These are phyloP conservation scores for Jamesozyma rosinii DNA, from an alignment of 805 yeast genomes.

Conservation along the genomic window DNA sequence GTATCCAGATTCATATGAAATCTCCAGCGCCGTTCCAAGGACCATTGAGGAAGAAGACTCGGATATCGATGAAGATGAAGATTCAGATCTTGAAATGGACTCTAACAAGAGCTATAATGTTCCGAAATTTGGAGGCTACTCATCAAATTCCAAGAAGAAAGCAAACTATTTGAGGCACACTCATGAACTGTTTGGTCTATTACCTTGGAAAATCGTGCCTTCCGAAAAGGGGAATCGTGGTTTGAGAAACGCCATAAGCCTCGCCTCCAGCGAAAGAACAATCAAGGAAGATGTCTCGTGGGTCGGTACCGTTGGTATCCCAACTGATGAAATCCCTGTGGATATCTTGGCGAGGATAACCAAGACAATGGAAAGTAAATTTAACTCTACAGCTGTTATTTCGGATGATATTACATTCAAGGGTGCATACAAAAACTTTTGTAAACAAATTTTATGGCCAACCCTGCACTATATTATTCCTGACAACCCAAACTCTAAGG, in stretches of 20 bases:
- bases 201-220: constrained; percentile 69
- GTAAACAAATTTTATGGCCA: constrained; percentile 95
- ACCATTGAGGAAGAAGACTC: constrained; percentile 8
- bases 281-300: constrained; percentile 42
- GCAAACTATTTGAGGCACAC: constrained; percentile 31
- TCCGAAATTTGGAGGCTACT: constrained; percentile 62
- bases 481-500: constrained; percentile 86
- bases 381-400: constrained; percentile 54
- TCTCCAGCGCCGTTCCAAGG: background rate
- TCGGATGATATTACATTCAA: constrained; percentile 73
- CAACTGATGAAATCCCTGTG: constrained; percentile 70
- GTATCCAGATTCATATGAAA: background rate
- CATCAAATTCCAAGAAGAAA: constrained; percentile 47
- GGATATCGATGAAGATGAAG: constrained; percentile 1
- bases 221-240: constrained; percentile 79
- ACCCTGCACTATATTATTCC: constrained; percentile 90
- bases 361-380: constrained; percentile 37
- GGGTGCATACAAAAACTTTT: constrained; percentile 85
- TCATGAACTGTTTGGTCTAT: constrained; percentile 34
- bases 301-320: constrained; percentile 91
- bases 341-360: constrained; percentile 47
- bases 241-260: constrained; percentile 68
- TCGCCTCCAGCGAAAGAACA: constrained; percentile 40
- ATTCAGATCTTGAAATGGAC: constrained; percentile 21
- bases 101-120: constrained; percentile 20